Evolutionary conservation across 2,329 filamentous ascomycete species (phyloP), one percentile per base, ranked within the genome.

Genomic region (Trichoderma asperellum): DNA sequence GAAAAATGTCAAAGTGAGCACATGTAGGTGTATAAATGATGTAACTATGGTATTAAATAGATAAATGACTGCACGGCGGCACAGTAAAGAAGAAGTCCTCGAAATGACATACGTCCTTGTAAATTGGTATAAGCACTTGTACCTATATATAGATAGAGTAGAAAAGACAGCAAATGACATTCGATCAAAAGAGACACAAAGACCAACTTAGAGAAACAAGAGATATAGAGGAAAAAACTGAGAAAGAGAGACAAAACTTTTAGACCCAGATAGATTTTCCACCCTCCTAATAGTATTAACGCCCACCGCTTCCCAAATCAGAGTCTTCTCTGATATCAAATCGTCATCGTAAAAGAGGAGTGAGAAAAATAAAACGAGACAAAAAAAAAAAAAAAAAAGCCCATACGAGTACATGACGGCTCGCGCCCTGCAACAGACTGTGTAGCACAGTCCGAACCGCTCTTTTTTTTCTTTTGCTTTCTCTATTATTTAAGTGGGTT

Each of bases 231-330:
- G 24, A 73, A 73, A 72, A 71, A 59, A 72, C 70, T 43, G 40
- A 43, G 70, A 71, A 71, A 60, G 73, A 72, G 72, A 73, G 32
- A 63, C 74, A 72, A 29, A 75, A 75, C 72, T 74, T 77, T 77
- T 70, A 24, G 57, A 27, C 65, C 68, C 68, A 58, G 57, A 62
- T 60, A 60, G 12, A 49, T 57, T 68, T 49, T 40, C 49, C 62
- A 40, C 49, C 32, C 34, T 52, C 68, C 58, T 76, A 71, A 75
- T 75, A 70, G 75, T 75, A 63, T 65, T 71, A 69, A 70, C 70
- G 71, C 72, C 75, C 72, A 72, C 71, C 71, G 80, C 78, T 68
- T 40, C 66, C 59, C 52, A 68, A 56, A 79, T 74, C 75, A 68
- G 74, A 71, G 70, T 49, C 24, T 34, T 53, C 55, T 27, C 24